Conservation (phyloP, 768 basidiomycete species). For the Sporobolomyces pararoseus region DNA sequence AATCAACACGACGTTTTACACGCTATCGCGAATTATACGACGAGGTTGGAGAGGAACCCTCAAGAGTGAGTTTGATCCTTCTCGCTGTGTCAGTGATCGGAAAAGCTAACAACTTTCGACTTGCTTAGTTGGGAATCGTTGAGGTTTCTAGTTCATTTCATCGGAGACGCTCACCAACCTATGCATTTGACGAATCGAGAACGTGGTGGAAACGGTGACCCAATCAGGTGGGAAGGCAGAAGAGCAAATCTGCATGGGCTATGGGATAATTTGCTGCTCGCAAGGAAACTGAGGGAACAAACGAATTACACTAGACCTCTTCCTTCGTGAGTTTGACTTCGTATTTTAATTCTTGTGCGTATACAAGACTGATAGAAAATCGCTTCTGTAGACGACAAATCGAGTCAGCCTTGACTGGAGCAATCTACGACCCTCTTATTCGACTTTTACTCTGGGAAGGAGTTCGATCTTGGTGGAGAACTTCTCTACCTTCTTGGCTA, state of each 20-base stretch:
- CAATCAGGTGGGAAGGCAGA: conserved; percentile 36
- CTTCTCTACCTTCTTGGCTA: conserved; percentile 64
- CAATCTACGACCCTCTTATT: conserved; percentile 53
- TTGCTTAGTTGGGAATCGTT: conserved; percentile 58
- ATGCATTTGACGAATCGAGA: conserved; percentile 84
- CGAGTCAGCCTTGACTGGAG: conserved; percentile 31
- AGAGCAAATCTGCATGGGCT: conserved; percentile 37
- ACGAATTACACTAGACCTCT: conserved; percentile 77
- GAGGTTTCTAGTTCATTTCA: conserved; percentile 86
- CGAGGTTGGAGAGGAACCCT: conserved; percentile 27
- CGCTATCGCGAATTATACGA: conserved; percentile 65
- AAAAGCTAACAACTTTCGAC: background rate
- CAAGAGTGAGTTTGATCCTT: conserved; percentile 13
- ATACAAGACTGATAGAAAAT: background rate
- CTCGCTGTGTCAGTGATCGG: background rate
- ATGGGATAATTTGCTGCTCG: conserved; percentile 71
- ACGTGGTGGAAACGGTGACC: conserved; percentile 74
- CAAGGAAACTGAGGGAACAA: conserved; percentile 71
- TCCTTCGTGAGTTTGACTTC: conserved; percentile 53
- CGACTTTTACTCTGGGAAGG: conserved; percentile 85
- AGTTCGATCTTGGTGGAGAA: conserved; percentile 63
- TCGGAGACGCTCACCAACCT: conserved; percentile 88
- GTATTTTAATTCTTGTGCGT: background rate
- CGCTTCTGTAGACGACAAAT: conserved; percentile 15
- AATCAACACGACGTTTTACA: conserved; percentile 65